These are phyloP conservation scores for Mortierella sp. DNA, from an alignment of 371 early-diverging fungal genomes.

Conservation along the genomic window DNA sequence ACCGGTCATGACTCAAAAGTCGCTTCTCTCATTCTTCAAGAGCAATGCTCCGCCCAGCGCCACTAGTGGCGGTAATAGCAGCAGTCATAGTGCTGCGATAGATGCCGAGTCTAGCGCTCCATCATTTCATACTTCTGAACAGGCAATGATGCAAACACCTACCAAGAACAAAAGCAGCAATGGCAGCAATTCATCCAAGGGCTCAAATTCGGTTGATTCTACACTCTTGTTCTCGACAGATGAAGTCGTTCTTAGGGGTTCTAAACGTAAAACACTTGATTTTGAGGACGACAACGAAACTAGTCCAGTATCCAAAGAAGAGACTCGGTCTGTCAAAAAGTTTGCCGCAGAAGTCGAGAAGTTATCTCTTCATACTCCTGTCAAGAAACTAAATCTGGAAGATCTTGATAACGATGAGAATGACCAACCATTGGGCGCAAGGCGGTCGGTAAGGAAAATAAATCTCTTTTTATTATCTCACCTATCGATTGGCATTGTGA, in stretches of 20 bases:
- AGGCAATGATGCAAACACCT: slow-evolving; percentile 6
- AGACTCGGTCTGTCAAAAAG: slow-evolving; percentile 41
- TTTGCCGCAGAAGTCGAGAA: slow-evolving; percentile 52
- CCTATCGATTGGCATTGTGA: too few relatives aligned
- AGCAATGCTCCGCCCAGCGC: slow-evolving; percentile 20
- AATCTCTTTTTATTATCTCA: background rate
- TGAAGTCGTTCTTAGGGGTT: slow-evolving; percentile 13
- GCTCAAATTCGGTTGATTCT: slow-evolving; percentile 11
- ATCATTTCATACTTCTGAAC: background rate
- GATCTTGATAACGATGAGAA: slow-evolving; percentile 14
- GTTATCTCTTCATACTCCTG: slow-evolving; percentile 32
- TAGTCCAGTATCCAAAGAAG: slow-evolving; percentile 11
- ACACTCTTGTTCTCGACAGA: slow-evolving; percentile 42
- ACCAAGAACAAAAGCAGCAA: slow-evolving; percentile 4
- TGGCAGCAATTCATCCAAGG: background rate
- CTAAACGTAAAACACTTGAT: slow-evolving; percentile 39
- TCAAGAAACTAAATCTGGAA: slow-evolving; percentile 18
- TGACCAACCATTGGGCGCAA: slow-evolving; percentile 17
- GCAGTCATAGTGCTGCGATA: too few relatives aligned
- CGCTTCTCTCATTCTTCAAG: slow-evolving; percentile 61
- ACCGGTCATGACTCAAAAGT: slow-evolving; percentile 54
- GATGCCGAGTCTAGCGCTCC: background rate
- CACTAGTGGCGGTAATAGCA: background rate
- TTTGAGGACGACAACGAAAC: slow-evolving; percentile 19
- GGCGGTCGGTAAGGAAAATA: slow-evolving; percentile 36